Base-by-base conservation (phyloP, 352 stramenopile genomes). In the Phytophthora foliorum region DNA sequence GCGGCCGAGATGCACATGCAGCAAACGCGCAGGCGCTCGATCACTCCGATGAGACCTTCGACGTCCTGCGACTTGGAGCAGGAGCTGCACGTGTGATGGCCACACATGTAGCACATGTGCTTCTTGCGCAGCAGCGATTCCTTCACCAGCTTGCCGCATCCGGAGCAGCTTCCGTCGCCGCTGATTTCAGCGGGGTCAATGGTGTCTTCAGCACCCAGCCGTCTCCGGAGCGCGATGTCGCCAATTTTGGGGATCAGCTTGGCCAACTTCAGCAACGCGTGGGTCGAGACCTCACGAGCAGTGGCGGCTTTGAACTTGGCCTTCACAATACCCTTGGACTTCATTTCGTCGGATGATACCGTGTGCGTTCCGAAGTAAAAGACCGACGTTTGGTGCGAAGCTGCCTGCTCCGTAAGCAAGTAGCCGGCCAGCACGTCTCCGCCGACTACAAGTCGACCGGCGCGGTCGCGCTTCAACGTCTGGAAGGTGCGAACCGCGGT, bases 21-120 rank as follows among this genome's bases (percentile, higher is more conserved):
- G 74, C 78, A 86, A 21, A 86, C 61, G 16, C 76, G 75, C 0
- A 67, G 51, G 16, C 71, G 75, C 45, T 82, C 74, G 27, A 81
- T 67, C 9, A 83, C 60, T 21, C 76, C 76, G 22, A 84, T 74
- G 27, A 64, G 78, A 4, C 60, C 74, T 49, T 86, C 78, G 4
- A 84, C 54, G 36, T 84, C 78, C 36, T 84, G 67, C 10, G 50
- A 39, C 21, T 69, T 57, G 16, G 78, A 81, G 63, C 78, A 86
- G 14, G 67, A 68, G 17, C 61, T 29, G 41, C 78, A 86, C 16
- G 68, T 70, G n/a, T 67, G 45, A 22, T 84, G 64, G 7, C 76
- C 67, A 42, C 78, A 86, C 6, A 86, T 57, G 24, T 74, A 62
- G 53, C 78, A 86, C 3, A 69, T 51, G 62, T 83, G 58, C 21